Conservation (phyloP, 2,329 filamentous ascomycete genomes). For the Orbilia quercus region DNA sequence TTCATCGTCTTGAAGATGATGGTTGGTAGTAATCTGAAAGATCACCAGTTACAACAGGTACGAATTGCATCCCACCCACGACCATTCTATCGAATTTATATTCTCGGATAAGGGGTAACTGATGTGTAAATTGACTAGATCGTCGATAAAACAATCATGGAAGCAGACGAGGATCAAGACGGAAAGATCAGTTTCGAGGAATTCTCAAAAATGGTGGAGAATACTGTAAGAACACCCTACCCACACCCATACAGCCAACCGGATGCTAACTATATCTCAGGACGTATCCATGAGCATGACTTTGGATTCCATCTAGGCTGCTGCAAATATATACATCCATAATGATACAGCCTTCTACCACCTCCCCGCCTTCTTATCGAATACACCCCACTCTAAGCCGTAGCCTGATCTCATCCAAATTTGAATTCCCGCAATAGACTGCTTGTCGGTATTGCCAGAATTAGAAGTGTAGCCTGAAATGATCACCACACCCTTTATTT, state of each 20-base stretch:
- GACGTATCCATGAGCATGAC: constrained; percentile 81
- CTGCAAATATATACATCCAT: constrained; percentile 4
- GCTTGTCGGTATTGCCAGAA: too few species aligned
- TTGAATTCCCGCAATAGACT: too few species aligned
- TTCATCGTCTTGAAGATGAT: constrained; percentile 99
- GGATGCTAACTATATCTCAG: constrained; percentile 24
- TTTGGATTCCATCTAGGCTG: constrained; percentile 66
- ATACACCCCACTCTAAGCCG: neutral
- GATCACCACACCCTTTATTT: neutral
- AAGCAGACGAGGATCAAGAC: constrained; percentile 93
- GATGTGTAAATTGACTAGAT: constrained; percentile 67
- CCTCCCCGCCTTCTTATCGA: neutral
- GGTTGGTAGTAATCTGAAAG: constrained; percentile 98
- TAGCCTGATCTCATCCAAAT: neutral
- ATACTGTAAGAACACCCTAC: constrained; percentile 72
- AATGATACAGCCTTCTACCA: neutral
- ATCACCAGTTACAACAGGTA: constrained; percentile 92
- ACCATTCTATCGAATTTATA: neutral
- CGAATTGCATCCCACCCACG: constrained; percentile 36
- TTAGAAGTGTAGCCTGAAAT: neutral
- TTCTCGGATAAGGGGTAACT: neutral
- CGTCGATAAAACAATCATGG: constrained; percentile 99
- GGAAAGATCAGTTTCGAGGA: constrained; percentile 99
- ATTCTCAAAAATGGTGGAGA: constrained; percentile 99
- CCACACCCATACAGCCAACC: neutral